Conservation (phyloP, 257 asterid species). For the Cordia subcordata region DNA sequence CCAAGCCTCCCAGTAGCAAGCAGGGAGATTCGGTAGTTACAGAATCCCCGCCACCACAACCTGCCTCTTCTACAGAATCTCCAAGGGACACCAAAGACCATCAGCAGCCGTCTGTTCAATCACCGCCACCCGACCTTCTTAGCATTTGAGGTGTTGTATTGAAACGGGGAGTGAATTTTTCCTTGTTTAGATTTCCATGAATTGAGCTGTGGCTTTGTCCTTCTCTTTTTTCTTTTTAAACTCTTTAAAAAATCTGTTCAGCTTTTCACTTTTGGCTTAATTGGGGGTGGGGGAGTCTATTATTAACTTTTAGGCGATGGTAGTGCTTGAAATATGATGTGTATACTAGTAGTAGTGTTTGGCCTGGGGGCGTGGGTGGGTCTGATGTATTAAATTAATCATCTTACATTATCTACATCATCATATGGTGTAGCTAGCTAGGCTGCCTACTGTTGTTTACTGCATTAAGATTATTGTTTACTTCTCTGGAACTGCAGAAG, state of each 20-base stretch:
- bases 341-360: slow-evolving; percentile 2
- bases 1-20: slow-evolving; percentile 41
- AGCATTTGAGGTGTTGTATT: slow-evolving; percentile 23
- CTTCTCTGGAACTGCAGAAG: not conserved
- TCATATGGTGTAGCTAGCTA: not conserved
- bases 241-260: slow-evolving; percentile 3
- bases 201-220: slow-evolving; percentile 2
- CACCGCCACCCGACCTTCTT: slow-evolving; percentile 42
- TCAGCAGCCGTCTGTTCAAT: slow-evolving; percentile 24
- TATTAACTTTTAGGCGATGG: not conserved
- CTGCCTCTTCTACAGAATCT: too few species aligned
- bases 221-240: not conserved
- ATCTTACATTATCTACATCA: not conserved
- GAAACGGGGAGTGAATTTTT: not conserved
- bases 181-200: not conserved
- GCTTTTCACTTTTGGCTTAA: not conserved
- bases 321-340: not conserved
- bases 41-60: slow-evolving; percentile 55
- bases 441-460: not conserved
- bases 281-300: slow-evolving; percentile 6
- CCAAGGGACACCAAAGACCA: slow-evolving; percentile 4
- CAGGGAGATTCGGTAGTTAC: slow-evolving; percentile 30
- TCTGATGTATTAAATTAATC: too few species aligned
- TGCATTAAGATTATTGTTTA: not conserved
- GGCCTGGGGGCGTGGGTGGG: too few species aligned